Conservation (phyloP, 345 rosid genomes). For the Cardiospermum halicacabum region DNA sequence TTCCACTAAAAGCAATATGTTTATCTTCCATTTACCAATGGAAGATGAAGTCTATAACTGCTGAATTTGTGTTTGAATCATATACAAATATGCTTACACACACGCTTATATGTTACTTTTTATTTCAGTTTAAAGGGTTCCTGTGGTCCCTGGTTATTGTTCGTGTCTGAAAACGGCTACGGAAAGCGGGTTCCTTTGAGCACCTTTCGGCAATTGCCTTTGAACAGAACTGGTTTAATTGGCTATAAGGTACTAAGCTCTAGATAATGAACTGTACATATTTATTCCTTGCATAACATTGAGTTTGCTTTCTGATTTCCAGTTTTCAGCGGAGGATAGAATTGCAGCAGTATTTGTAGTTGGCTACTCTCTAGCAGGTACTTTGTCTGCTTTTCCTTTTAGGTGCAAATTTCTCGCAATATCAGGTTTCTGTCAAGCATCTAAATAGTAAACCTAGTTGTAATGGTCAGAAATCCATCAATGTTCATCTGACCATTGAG, state of each 20-base stretch:
- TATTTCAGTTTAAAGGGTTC: slow-evolving; percentile 34
- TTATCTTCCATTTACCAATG: not conserved
- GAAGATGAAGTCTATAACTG: not conserved
- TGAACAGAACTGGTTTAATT: slow-evolving; percentile 77
- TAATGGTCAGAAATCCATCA: too few relatives aligned
- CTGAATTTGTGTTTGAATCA: slow-evolving; percentile 3
- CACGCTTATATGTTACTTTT: slow-evolving; percentile 13
- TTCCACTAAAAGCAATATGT: not conserved
- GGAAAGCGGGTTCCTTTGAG: slow-evolving; percentile 95
- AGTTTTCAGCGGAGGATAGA: slow-evolving; percentile 74
- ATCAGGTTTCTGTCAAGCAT: not conserved
- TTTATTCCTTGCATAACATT: slow-evolving; percentile 1
- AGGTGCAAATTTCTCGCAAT: not conserved
- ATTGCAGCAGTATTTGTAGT: slow-evolving; percentile 87
- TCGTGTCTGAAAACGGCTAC: slow-evolving; percentile 77
- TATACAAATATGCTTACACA: slow-evolving; percentile 1
- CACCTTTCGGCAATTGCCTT: slow-evolving; percentile 50
- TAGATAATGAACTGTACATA: not conserved
- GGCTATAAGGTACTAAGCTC: slow-evolving; percentile 64
- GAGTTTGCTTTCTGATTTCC: slow-evolving; percentile 14
- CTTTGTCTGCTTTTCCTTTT: not conserved
- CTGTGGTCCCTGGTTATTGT: slow-evolving; percentile 84
- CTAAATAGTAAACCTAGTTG: not conserved
- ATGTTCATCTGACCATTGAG: too few relatives aligned
- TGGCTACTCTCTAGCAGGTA: slow-evolving; percentile 86